Conservation (phyloP, 2,329 filamentous ascomycete genomes). For the Cryphonectria nitschkei region DNA sequence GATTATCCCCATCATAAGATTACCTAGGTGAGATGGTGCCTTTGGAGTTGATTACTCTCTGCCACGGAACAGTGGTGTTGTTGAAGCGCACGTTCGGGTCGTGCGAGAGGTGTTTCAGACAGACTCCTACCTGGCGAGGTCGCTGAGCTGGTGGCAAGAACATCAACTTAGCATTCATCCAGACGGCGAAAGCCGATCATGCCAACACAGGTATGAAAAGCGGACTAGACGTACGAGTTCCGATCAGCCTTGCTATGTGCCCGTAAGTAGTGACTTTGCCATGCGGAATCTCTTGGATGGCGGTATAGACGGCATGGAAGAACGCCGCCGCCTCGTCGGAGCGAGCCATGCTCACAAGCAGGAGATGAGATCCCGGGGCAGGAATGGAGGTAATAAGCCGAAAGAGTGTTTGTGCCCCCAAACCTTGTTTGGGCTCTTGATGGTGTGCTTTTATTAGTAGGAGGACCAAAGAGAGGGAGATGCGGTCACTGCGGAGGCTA, state of each 20-base stretch:
- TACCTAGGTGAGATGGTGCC: slow-evolving; percentile 85
- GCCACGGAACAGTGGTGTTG: slow-evolving; percentile 84
- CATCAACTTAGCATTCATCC: not conserved
- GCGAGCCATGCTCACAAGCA: slow-evolving; percentile 60
- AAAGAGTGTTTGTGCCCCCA: not conserved
- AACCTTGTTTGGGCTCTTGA: not conserved
- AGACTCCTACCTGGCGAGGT: slow-evolving; percentile 84
- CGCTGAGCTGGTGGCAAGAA: slow-evolving; percentile 58
- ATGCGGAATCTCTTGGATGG: slow-evolving; percentile 80
- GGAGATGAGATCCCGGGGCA: not conserved
- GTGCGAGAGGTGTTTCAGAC: slow-evolving; percentile 80
- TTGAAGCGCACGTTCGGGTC: slow-evolving; percentile 64
- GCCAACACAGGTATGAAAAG: not conserved
- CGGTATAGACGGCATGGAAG: slow-evolving; percentile 77
- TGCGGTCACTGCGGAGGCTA: slow-evolving; percentile 1
- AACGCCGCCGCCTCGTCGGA: slow-evolving; percentile 77
- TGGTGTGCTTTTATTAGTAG: not conserved
- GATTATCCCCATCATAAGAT: not conserved
- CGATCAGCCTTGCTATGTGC: slow-evolving; percentile 73
- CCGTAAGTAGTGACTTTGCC: slow-evolving; percentile 89
- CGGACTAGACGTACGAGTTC: slow-evolving; percentile 62
- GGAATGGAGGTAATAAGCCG: not conserved
- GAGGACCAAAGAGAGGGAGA: not conserved
- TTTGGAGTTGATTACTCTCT: slow-evolving; percentile 87
- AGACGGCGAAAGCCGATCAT: not conserved